Evolutionary conservation across 2,329 filamentous ascomycete species (phyloP), one percentile per base, ranked within the genome.

Genomic region (Fusarium subtropicale): DNA sequence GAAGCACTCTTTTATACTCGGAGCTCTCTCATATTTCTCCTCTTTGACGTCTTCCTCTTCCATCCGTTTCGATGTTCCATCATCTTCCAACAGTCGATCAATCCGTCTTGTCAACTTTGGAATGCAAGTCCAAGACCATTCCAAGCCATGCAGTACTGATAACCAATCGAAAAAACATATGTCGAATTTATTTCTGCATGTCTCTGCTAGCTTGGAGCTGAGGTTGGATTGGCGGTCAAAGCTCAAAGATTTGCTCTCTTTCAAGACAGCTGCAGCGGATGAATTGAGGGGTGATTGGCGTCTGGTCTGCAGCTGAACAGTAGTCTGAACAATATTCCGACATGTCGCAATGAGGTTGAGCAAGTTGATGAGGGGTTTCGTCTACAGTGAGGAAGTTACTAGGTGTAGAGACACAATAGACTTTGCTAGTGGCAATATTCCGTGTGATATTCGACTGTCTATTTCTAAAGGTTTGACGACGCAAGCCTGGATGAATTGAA

Each of bases 171-270:
- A 4, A 11, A 11, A 7, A 15, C 24, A 10, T 5, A 33, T 6
- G 22, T 22, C 11, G 2, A 53, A 13, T 2, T 2, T 2, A 22
- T 5, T 26, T 16, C 58, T 60, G 58, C 45, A 60, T 30, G 58
- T 15, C 33, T 61, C 28, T 52, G 11, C 30, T 60, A 60, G 58
- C 38, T 13, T 38, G 2, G 2, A 51, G 55, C 15, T 60, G 36
- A 31, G 16, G 34, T 13, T 36, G 22, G 38, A 26, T n/a, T 31
- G 22, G 44, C 20, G 28, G 55, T 44, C 55, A 36, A 20, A 36
- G 11, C 24, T 13, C 9, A 36, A 7, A 26, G 1, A 1, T 3
- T 5, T 7, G 3, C 39, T 15, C 31, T 30, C 31, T 10, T 38
- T 34, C 7, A n/a, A 36, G n/a, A 34, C 1, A 33, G 4, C 3